These are phyloP conservation scores for Nicotiana otophora DNA, from an alignment of 257 asterid genomes.

Conservation along the genomic window DNA sequence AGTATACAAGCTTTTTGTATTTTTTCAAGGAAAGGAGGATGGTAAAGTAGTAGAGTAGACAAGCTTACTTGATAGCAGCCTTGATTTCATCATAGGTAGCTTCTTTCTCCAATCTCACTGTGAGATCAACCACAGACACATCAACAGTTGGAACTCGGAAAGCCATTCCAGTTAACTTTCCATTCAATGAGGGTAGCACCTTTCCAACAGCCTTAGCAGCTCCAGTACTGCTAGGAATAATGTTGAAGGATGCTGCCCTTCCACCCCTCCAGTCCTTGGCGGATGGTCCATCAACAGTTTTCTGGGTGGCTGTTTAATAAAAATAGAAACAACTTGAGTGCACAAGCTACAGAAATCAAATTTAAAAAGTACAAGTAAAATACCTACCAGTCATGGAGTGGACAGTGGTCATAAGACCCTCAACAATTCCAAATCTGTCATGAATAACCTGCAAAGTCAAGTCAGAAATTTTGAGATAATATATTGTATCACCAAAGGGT, in stretches of 20 bases:
- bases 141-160: conserved; percentile 67
- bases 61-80: conserved; percentile 75
- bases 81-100: conserved; percentile 80
- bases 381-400: conserved; percentile 68
- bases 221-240: conserved; percentile 84
- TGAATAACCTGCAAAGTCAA: conserved; percentile 48
- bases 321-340: not conserved
- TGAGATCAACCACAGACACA: conserved; percentile 85
- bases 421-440: conserved; percentile 75
- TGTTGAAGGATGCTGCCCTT: conserved; percentile 78
- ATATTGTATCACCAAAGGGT: not conserved
- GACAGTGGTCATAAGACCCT: conserved; percentile 86
- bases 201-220: conserved; percentile 86
- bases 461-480: not conserved
- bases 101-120: conserved; percentile 65
- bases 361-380: not conserved
- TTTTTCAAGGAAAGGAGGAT: no score
- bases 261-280: conserved; percentile 92
- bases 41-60: not conserved
- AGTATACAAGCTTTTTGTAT: not conserved
- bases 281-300: conserved; percentile 87
- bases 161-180: conserved; percentile 86
- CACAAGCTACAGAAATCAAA: not conserved
- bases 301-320: conserved; percentile 53
- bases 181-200: conserved; percentile 77